phyloP scores from a whole-genome alignment of 2,329 filamentous ascomycete genomes.

The Claviceps arundinis region DNA sequence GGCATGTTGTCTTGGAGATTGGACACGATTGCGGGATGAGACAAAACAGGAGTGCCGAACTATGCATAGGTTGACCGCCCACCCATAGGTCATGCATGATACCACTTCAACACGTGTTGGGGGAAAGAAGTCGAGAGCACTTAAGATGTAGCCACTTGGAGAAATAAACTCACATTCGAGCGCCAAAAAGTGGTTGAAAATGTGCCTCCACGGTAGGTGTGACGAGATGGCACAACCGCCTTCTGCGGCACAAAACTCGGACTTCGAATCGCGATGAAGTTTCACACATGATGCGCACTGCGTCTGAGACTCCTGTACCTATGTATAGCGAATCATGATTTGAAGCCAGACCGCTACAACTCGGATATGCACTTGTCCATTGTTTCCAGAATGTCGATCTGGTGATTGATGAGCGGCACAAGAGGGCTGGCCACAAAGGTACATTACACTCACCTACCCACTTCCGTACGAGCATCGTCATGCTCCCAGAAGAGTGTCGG shows the following conservation, averaged over 20 bases:
- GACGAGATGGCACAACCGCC: background rate
- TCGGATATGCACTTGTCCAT: background rate
- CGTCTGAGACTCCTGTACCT: background rate
- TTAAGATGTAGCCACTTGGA: background rate
- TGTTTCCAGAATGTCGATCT: too few species aligned
- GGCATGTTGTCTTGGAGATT: background rate
- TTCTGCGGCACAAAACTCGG: background rate
- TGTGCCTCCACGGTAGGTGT: background rate
- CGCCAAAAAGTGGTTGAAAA: too few species aligned
- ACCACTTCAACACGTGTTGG: background rate
- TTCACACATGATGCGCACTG: background rate
- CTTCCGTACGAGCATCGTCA: background rate
- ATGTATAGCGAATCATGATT: background rate
- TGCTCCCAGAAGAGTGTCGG: too few species aligned
- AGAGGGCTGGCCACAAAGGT: too few species aligned
- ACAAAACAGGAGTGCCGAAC: background rate
- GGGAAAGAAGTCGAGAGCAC: background rate
- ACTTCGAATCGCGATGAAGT: background rate
- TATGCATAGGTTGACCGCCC: background rate
- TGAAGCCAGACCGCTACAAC: background rate
- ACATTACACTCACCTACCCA: background rate
- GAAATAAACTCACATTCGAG: too few species aligned
- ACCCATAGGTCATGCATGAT: background rate
- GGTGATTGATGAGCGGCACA: too few species aligned
- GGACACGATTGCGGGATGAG: background rate